Evolutionary conservation across 148 eudicot species (phyloP).

Genomic region (Vaccinium corymbosum): DNA sequence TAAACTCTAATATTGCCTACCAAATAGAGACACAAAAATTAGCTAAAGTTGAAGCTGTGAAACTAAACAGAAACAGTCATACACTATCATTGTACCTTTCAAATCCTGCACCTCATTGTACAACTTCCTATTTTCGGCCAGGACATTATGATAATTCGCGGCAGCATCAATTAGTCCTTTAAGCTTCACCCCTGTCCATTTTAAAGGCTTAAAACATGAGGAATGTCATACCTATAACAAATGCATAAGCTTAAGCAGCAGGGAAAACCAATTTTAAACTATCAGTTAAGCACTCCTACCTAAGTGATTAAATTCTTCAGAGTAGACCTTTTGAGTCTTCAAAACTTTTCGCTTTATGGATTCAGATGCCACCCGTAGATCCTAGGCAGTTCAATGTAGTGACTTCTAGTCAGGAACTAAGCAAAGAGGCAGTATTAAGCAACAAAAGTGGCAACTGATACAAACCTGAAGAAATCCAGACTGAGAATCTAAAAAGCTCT

Average conservation of each 20-base stretch:
- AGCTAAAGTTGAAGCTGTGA: conserved; percentile 6
- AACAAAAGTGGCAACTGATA: conserved; percentile 1
- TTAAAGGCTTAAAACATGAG: conserved; percentile 13
- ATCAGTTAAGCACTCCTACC: conserved; percentile 37
- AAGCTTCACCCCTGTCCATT: conserved; percentile 55
- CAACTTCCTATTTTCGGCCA: conserved; percentile 77
- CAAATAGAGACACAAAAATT: conserved; percentile 9
- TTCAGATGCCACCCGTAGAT: conserved; percentile 45
- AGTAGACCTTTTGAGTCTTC: conserved; percentile 45
- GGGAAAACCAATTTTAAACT: conserved; percentile 8
- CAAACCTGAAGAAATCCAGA: conserved; percentile 61
- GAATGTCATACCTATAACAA: conserved; percentile 13
- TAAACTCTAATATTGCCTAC: conserved; percentile 91
- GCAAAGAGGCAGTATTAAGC: background rate
- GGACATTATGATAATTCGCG: conserved; percentile 74
- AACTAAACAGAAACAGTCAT: conserved; percentile 4
- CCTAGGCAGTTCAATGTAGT: conserved; percentile 36
- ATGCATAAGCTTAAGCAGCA: conserved; percentile 3
- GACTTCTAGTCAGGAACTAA: conserved; percentile 17
- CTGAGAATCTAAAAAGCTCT: conserved; percentile 60
- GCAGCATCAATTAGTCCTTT: conserved; percentile 75
- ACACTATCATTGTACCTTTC: conserved; percentile 55
- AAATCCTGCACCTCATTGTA: conserved; percentile 96
- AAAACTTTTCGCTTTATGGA: conserved; percentile 61
- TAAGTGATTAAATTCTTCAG: conserved; percentile 59